These are phyloP conservation scores for Hyparrhenia diplandra DNA, from an alignment of 176 grass and related monocot genomes.

Conservation along the genomic window DNA sequence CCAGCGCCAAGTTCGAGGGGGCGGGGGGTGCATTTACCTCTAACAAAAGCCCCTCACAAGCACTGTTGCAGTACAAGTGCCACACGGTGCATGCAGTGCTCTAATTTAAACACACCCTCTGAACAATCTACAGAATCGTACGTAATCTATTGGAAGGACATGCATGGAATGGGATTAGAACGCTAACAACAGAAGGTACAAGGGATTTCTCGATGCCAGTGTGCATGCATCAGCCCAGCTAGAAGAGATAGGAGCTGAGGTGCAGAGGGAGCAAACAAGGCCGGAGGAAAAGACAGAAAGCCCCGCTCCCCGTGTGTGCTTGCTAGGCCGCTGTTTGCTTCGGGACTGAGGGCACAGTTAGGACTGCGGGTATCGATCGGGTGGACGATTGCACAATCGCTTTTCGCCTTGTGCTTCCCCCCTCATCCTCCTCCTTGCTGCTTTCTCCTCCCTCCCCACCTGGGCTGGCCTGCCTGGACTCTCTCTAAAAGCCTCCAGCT, in stretches of 20 bases:
- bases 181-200: constrained; percentile 17
- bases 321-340: constrained; percentile 5
- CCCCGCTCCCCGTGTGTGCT: constrained; percentile 43
- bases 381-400: constrained; percentile 43
- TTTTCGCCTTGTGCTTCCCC: constrained; percentile 14
- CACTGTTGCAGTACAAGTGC: no score
- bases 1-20: no score
- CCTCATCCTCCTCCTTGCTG: constrained; percentile 27
- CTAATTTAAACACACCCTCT: neutral
- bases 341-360: neutral
- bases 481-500: constrained; percentile 5
- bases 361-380: constrained; percentile 30
- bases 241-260: neutral
- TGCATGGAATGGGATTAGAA: constrained; percentile 32
- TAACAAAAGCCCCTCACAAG: no score
- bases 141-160: constrained; percentile 5
- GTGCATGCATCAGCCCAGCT: constrained; percentile 18
- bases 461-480: neutral
- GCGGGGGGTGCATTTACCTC: no score
- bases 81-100: no score
- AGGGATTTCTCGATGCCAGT: constrained; percentile 65
- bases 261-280: neutral
- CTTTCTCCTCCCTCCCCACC: no score
- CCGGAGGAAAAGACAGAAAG: constrained; percentile 76
- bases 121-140: neutral